Evolutionary conservation across 257 asterid genomes (phyloP), one percentile per base, ranked within the genome.

Genomic region (Thymus mandschuricus): DNA sequence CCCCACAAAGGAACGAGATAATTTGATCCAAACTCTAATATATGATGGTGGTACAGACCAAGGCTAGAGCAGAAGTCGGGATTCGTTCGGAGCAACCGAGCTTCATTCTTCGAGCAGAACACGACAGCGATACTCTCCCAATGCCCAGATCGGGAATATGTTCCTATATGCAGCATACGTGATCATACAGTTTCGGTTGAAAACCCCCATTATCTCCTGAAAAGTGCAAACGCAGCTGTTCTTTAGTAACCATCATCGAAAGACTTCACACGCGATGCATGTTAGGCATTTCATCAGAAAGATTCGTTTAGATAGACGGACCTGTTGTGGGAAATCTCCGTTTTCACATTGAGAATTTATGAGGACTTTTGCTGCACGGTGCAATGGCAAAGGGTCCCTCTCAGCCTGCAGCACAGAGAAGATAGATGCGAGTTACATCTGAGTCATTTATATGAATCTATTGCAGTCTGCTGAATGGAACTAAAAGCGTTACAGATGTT

Each of bases 291-390:
- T 35, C 3, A 35, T 35, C 40, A 35, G 40, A 35, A 35, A 35
- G 2, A 2, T 35, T 35, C 40, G 30, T 61, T 21, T 51, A 72
- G 27, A 11, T 4, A 76, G 33, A n/a, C 11, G 6, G 9, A 89
- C 98, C 97, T 93, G 86, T 64, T 93, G 98, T 10, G 97, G 97
- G 71, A 77, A 93, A 86, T 93, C 98, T 80, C 97, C 98, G 78
- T 93, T 83, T 80, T 93, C 98, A 62, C 75, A 72, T 73, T 93
- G 98, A 75, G 97, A 87, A 78, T 93, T 93, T 72, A 93, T 93
- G 28, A 93, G 76, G 64, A 82, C 72, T 79, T 91, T 87, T 49
- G 97, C 96, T 76, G 96, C 98, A 44, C 84, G 85, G 80, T 93
- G 96, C 82, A 93, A 79, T 62, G 97, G 97, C 43, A 75, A 72